Evolutionary conservation across 2,329 filamentous ascomycete species (phyloP).

Genomic region (Reticulascus tulasneorum): DNA sequence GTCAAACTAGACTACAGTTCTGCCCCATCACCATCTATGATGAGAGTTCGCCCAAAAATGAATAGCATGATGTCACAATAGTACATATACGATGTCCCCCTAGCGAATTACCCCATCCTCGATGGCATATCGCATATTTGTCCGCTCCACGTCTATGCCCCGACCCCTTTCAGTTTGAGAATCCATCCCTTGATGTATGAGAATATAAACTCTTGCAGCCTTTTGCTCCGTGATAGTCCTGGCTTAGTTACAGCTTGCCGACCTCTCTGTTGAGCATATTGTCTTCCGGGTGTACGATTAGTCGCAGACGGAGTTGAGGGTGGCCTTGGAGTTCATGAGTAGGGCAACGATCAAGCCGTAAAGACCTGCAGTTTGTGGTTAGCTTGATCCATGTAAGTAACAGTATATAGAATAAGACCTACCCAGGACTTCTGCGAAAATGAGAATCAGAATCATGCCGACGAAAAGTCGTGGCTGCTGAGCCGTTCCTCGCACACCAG

Average conservation of each 20-base stretch:
- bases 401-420: conserved; percentile 31
- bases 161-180: conserved; percentile 16
- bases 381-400: too few relatives aligned
- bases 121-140: conserved; percentile 12
- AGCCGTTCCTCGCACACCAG: conserved; percentile 81
- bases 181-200: conserved; percentile 18
- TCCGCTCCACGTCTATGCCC: conserved; percentile 18
- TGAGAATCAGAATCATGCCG: conserved; percentile 98
- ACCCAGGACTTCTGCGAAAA: conserved; percentile 99
- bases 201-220: conserved; percentile 6
- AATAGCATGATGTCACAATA: conserved; percentile 45
- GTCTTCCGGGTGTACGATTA: conserved; percentile 32
- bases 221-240: conserved; percentile 11
- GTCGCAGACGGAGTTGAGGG: conserved; percentile 55
- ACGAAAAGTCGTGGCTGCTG: conserved; percentile 86
- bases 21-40: conserved; percentile 43
- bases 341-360: conserved; percentile 98
- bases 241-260: conserved; percentile 32
- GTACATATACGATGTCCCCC: conserved; percentile 40
- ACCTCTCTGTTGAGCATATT: conserved; percentile 20
- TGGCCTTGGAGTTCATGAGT: conserved; percentile 97
- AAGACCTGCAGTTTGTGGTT: conserved; percentile 65
- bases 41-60: conserved; percentile 35
- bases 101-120: conserved; percentile 19
- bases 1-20: conserved; percentile 39